Evolutionary conservation across 1,284 basidiomycete genomes (phyloP), one percentile per base, ranked within the genome.

Genomic region (Boletus mariae): DNA sequence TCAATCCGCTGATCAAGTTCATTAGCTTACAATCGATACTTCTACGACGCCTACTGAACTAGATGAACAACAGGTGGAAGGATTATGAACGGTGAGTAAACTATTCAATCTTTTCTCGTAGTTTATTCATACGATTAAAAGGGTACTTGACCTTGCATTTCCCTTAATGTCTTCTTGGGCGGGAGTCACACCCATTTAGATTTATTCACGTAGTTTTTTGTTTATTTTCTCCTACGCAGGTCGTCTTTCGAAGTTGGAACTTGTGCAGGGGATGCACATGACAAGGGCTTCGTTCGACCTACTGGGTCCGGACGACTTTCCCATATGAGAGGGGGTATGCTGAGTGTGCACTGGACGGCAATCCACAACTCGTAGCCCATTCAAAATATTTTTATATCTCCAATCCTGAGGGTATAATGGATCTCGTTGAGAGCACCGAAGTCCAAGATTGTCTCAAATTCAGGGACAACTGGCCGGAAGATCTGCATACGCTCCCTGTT

Each of bases 211-310:
- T 59, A 3, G 32, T 59, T 5, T 15, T 2, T 6, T 57, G 0
- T 57, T 60, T 48, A 53, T 59, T 28, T 50, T 59, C 4, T 54
- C 49, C 0, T 57, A 59, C 13, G 49, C 51, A n/a, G 49, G 51
- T 0, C 47, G 49, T 20, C 20, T 20, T 20, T 20, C 20, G 20
- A 20, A 20, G 20, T 20, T 2, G 20, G 20, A 20, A 20, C 20
- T 20, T 20, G 20, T 20, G 20, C 20, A 20, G 2, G 17, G 17
- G 3, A 58, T 57, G 43, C 37, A 4, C n/a, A 60, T 1, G 10
- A 20, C 0, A 2, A 0, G 0, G 44, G 51, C 1, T 55, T 57
- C 41, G 15, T 41, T 17, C 54, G 34, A 13, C 23, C 38, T 15
- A 32, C 40, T n/a, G 49, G 34, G 3, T 45, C 49, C 20, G 42